Evolutionary conservation across 495 filamentous ascomycete species (phyloP), one percentile per base, ranked within the genome.

Genomic region (Tricharina praecox): DNA sequence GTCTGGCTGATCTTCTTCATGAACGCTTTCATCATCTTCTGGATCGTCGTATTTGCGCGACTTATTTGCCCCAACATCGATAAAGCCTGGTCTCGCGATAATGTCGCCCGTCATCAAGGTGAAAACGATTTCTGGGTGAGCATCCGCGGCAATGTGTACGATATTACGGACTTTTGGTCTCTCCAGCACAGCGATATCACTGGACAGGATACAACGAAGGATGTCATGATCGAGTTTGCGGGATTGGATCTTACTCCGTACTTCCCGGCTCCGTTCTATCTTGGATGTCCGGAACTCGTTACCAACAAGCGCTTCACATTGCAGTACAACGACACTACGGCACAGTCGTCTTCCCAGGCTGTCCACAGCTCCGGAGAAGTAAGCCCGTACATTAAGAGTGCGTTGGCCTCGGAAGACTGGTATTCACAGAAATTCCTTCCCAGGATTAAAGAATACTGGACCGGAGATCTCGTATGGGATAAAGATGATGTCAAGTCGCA

Each of bases 21-120:
- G 53, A 97, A 97, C 62, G 88, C 64, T 11, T 60, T 75, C 33
- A 75, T 97, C 50, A 72, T 94, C 39, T 97, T 97, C 66, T 93
- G 83, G 70, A 95, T 97, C 57, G 77, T 93, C 55, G 73, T 69
- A 23, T 85, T 97, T 50, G 85, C 88, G 37, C 73, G 70, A 28
- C 62, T 96, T 9, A 70, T 95, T 8, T 97, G 90, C 60, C 90
- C 90, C 16, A 82, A 90, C 59, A 84, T 76, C 54, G 78, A 93
- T 68, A 95, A 95, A 58, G 92, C 70, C 2, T 97, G 87, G 87
- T 74, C 77, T 47, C 60, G 67, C 23, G 71, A 71, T 8, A 79
- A 97, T 61, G 75, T 97, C 26, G 51, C 61, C 23, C 74, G 64
- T 48, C 86, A 96, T 58, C 66, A 76, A 53, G 78, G 74, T 20